Evolutionary conservation across 495 filamentous ascomycete genomes (phyloP), one percentile per base, ranked within the genome.

Genomic region (Annulohypoxylon stygium): DNA sequence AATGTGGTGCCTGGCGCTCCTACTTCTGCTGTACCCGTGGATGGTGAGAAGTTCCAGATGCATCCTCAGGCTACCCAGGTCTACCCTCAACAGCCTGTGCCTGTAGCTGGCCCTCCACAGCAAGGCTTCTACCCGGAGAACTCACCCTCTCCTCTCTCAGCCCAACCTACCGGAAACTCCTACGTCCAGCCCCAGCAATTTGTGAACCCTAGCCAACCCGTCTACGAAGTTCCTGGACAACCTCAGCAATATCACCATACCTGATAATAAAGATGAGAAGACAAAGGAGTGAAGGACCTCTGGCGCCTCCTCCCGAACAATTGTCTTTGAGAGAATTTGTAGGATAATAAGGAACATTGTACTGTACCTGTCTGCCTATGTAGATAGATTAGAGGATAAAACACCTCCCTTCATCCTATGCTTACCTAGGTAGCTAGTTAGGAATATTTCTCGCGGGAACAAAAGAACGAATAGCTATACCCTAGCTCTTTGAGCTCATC

Each of bases 1-100:
- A 54, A 61, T 18, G 14, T 43, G 8, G 16, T 59, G 7, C 41
- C 65, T 11, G 50, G 47, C 33, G 61, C 26, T 9, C 54, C 64
- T 3, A 53, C 16, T n/a, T 61, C 26, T 18, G 57, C 33, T 25
- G 65, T 33, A 37, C 37, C 65, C 4, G 25, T 33, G 11, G 69
- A 30, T 20, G 60, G n/a, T 0, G 71, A 75, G 14, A 72, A 75
- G 20, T 59, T 70, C 30, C 75, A 76, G 50, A 71, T 76, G 70
- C 70, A 74, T 18, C 69, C 70, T 11, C 75, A 76, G 53, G 64
- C 71, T 34, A 16, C 67, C 0, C 75, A 73, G 26, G 63, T 70
- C 53, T 78, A 77, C 47, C 78, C 70, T 65, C 75, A 77, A 37
- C 61, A 70, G 10, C 20, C 33, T 9, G n/a, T 60, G 39, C 25